Evolutionary conservation across 169 alveolate species (phyloP).

Genomic region (Plasmodium vivax): DNA sequence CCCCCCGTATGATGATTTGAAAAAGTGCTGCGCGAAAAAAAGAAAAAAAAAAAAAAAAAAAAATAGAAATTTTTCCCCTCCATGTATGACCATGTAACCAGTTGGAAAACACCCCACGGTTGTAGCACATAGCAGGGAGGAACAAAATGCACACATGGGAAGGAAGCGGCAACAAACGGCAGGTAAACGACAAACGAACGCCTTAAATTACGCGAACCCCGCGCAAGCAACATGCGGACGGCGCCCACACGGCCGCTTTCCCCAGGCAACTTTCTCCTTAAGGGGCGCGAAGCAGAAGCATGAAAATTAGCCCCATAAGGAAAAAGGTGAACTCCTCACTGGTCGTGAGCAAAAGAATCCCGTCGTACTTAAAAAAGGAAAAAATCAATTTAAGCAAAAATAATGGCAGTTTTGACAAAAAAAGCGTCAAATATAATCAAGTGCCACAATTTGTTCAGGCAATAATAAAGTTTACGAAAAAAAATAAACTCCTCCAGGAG

Average conservation of each 20-base stretch:
- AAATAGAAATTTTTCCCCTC: neutral
- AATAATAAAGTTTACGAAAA: conserved; percentile 28
- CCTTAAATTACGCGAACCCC: neutral
- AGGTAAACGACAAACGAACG: neutral
- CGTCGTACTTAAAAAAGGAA: conserved; percentile 48
- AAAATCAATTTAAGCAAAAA: conserved; percentile 38
- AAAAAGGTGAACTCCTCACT: conserved; percentile 44
- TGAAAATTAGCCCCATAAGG: conserved; percentile 43
- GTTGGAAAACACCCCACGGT: neutral
- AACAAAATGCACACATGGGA: neutral
- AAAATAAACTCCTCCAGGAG: conserved; percentile 11
- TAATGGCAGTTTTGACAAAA: conserved; percentile 14
- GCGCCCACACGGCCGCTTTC: neutral
- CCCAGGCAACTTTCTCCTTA: neutral
- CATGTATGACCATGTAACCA: neutral
- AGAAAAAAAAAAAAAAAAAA: too few species aligned
- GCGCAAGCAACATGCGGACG: neutral
- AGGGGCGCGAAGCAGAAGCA: conserved; percentile 1
- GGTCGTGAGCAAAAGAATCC: conserved; percentile 57
- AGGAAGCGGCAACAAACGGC: neutral
- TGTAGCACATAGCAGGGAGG: neutral
- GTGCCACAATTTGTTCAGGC: conserved; percentile 51
- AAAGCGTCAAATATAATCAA: conserved; percentile 57
- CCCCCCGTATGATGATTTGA: neutral
- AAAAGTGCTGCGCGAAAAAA: too few species aligned